Conservation (phyloP, 225 moss, liverwort and hornwort genomes). For the Bryoerythrophyllum caledonicum region DNA sequence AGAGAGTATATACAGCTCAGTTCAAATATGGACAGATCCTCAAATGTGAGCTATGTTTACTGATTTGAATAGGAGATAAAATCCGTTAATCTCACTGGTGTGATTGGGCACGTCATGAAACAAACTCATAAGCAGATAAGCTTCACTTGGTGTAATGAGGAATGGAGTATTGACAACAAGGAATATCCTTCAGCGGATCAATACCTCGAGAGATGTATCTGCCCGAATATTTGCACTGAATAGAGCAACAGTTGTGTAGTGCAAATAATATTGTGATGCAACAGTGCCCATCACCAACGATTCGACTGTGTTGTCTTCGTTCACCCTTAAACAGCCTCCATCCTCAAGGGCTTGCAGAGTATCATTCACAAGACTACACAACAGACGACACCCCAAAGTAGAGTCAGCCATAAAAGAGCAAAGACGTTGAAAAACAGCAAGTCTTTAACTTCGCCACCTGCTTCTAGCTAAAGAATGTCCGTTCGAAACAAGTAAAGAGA, state of each 20-base stretch:
- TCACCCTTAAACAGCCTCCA: conserved; percentile 82
- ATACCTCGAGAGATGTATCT: conserved; percentile 79
- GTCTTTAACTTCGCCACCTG: neutral
- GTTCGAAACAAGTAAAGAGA: neutral
- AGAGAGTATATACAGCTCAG: neutral
- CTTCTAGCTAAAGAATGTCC: neutral
- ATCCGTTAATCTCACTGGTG: neutral
- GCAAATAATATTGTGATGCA: conserved; percentile 97
- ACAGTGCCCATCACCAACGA: conserved; percentile 85
- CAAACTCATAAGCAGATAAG: conserved; percentile 16
- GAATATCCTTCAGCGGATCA: conserved; percentile 5
- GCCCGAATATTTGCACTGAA: conserved; percentile 88
- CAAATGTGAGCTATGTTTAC: conserved; percentile 6
- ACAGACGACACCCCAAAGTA: conserved; percentile 15
- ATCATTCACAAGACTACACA: conserved; percentile 72
- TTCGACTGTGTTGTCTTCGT: conserved; percentile 87
- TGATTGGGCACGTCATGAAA: conserved; percentile 3
- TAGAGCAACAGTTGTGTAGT: conserved; percentile 90
- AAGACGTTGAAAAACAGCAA: conserved; percentile 5
- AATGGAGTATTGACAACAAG: neutral
- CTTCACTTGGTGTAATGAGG: neutral
- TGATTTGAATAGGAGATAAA: neutral
- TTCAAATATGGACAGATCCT: conserved; percentile 6
- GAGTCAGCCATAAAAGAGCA: conserved; percentile 18
- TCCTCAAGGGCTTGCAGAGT: conserved; percentile 91